Evolutionary conservation across 257 asterid genomes (phyloP), one percentile per base, ranked within the genome.

Genomic region (Oldenlandia corymbosa): DNA sequence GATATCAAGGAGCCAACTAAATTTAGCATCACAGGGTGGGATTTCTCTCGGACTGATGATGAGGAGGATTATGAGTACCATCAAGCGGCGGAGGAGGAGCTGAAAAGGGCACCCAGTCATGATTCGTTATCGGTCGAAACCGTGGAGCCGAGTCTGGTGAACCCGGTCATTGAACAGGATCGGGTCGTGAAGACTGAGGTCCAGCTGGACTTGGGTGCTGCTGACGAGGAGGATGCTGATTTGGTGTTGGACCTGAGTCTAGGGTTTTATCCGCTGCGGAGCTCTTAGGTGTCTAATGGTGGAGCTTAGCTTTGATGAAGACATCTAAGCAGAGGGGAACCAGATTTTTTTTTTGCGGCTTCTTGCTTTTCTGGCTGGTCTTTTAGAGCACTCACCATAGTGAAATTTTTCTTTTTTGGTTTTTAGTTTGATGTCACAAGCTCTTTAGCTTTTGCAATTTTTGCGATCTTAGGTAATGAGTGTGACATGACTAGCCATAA

Each of bases 21-120:
- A 68, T 89, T 89, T 28, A 84, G 93, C 14, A 81, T 84, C 67
- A 84, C 94, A 0, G 96, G 96, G 0, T 88, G 96, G 96, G 71
- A 65, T 1, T 26, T 32, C n/a, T 81, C 68, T 17, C 43, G 41
- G 49, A 64, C 74, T 30, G 83, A 64, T 2, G 0, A 7, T 10
- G n/a, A 18, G 26, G n/a, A 31, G 14, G 42, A 13, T 36, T 8
- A n/a, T 10, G 43, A 31, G 6, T 3, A 34, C 39, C 39, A 34
- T 34, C 39, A n/a, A n/a, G 39, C 9, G 39, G 39, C 39, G 39
- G 39, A 3, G 39, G 9, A 0, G 61, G 4, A 1, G 48, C 2
- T 56, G 68, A 60, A 73, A 7, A 75, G 91, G 14, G 83, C 84
- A 0, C 66, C 75, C 18, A 89, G 95, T 65, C 84, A 86, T 2